Evolutionary conservation across 2,329 filamentous ascomycete genomes (phyloP), one percentile per base, ranked within the genome.

Genomic region (Phoma herbarum): DNA sequence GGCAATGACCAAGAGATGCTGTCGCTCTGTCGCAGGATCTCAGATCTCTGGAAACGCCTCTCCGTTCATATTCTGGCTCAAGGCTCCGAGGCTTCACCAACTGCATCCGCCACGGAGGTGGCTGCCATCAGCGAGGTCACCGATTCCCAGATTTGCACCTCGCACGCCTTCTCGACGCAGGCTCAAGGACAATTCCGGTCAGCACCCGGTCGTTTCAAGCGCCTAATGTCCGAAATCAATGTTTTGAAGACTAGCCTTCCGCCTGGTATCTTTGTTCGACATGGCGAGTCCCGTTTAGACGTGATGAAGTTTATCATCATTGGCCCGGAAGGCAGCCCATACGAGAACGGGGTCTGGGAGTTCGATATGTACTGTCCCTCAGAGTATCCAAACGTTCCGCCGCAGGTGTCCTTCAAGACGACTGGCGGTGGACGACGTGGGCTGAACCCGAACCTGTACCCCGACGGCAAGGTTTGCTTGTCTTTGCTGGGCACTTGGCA

Each of bases 381-480:
- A 0, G 62, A 76, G 0, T 86, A 82, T 54, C 83, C 84, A 0
- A 60, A 69, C 1, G 51, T 26, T 0, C 79, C 83, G 11, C 83
- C 83, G 0, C 7, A 49, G 7, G 74, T 84, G 58, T 49, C 57
- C 1, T 84, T 83, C 64, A 77, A 72, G 57, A 83, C 81, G 0
- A 84, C 83, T 0, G 80, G 78, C 1, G 72, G 74, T 3, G 80
- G 80, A 0, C 57, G 1, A 4, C 68, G 74, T 1, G 47, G 65
- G 0, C 81, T 85, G 64, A 85, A 85, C 65, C 83, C 84, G 1
- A 86, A 86, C 60, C 73, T 86, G 3, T 83, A 85, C 56, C 31
- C 67, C 0, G 70, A 80, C 59, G 83, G 84, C 2, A 82, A 80
- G 70, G 66, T 71, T 4, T 71, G 68, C 28, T 31, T 71, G 3